Conservation (phyloP, 2,329 filamentous ascomycete species). For the Coniosporium tulheliwenetii region DNA sequence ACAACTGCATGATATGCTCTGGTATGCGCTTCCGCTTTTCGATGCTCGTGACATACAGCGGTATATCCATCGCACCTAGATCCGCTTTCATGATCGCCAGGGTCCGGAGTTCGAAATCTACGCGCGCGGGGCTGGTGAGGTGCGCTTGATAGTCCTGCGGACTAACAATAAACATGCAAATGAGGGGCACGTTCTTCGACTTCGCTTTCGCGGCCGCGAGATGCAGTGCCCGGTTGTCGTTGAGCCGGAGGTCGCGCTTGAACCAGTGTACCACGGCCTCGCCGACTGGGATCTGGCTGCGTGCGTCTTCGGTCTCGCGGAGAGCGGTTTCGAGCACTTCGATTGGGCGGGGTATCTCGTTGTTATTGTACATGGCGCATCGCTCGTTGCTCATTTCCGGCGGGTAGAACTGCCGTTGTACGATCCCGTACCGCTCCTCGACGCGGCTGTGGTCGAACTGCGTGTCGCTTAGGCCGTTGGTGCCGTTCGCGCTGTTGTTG, state of each 20-base stretch:
- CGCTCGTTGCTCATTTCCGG: slow-evolving; percentile 72
- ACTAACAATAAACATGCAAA: slow-evolving; percentile 65
- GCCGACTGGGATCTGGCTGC: slow-evolving; percentile 37
- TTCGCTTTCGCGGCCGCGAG: slow-evolving; percentile 53
- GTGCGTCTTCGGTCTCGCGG: slow-evolving; percentile 38
- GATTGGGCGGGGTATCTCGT: slow-evolving; percentile 57
- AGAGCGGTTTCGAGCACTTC: slow-evolving; percentile 48
- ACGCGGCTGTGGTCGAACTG: slow-evolving; percentile 20
- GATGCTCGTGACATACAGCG: slow-evolving; percentile 59
- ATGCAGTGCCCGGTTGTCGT: slow-evolving; percentile 58
- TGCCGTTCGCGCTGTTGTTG: neutral
- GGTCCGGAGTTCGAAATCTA: slow-evolving; percentile 69
- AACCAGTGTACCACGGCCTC: slow-evolving; percentile 77
- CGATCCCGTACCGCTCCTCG: slow-evolving; percentile 21
- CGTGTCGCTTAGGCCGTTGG: neutral
- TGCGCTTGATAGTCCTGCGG: slow-evolving; percentile 79
- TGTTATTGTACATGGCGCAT: slow-evolving; percentile 56
- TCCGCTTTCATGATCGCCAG: slow-evolving; percentile 50
- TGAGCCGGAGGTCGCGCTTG: slow-evolving; percentile 60
- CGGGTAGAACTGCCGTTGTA: slow-evolving; percentile 57
- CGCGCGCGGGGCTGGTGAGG: slow-evolving; percentile 51
- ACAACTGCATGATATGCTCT: slow-evolving; percentile 44
- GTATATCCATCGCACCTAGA: slow-evolving; percentile 56
- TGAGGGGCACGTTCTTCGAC: slow-evolving; percentile 51
- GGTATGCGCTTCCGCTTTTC: slow-evolving; percentile 49